phyloP scores from a whole-genome alignment of 768 basidiomycete species.

The Auricularia cornea region DNA sequence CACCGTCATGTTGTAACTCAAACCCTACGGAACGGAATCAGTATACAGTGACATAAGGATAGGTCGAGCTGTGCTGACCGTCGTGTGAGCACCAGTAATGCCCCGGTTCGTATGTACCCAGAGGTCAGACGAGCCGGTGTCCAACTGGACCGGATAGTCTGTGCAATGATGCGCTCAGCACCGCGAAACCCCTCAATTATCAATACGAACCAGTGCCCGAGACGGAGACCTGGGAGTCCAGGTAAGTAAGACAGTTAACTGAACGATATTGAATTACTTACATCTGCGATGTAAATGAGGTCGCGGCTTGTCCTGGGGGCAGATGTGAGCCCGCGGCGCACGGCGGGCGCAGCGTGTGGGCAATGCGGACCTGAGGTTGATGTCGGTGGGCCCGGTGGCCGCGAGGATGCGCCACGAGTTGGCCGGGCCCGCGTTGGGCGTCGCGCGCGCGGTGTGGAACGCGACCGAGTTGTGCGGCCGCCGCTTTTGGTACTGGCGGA shows the following conservation, averaged over 20 bases:
- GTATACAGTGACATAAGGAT: slow-evolving; percentile 2
- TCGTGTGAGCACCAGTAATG: slow-evolving; percentile 21
- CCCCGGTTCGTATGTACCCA: slow-evolving; percentile 39
- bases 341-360: neutral
- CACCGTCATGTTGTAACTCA: slow-evolving; percentile 57
- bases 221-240: slow-evolving; percentile 48
- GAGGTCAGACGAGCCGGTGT: slow-evolving; percentile 80
- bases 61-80: slow-evolving; percentile 22
- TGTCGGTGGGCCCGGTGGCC: slow-evolving; percentile 11
- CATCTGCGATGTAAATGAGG: slow-evolving; percentile 71
- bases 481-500: neutral
- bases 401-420: neutral
- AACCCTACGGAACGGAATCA: slow-evolving; percentile 33
- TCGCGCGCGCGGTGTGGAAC: neutral
- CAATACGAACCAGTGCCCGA: slow-evolving; percentile 46
- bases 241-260: slow-evolving; percentile 1
- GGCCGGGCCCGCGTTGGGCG: neutral
- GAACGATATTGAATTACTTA: slow-evolving; percentile 28
- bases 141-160: slow-evolving; percentile 72
- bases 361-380: slow-evolving; percentile 38
- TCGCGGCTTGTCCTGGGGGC: slow-evolving; percentile 57
- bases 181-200: slow-evolving; percentile 1
- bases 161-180: slow-evolving; percentile 6
- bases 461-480: neutral
- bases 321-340: slow-evolving; percentile 9